Evolutionary conservation across 2,329 filamentous ascomycete genomes (phyloP).

Genomic region (Davidsoniella eucalypti): DNA sequence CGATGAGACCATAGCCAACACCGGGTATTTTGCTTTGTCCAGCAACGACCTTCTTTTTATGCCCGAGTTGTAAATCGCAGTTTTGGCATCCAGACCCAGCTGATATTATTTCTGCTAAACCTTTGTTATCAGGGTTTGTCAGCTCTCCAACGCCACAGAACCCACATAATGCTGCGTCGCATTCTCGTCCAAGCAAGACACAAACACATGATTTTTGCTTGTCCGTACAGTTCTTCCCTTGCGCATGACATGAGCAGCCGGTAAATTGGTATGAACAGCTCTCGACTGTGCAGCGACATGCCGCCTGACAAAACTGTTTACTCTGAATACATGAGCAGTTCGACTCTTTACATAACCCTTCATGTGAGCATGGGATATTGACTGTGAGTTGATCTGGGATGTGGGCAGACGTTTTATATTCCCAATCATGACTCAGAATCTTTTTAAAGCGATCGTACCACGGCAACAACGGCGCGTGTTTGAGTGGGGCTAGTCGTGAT

Average conservation of each 20-base stretch:
- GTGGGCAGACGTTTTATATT: constrained; percentile 37
- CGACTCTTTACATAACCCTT: constrained; percentile 44
- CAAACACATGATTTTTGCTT: constrained; percentile 54
- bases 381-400: constrained; percentile 39
- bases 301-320: constrained; percentile 54
- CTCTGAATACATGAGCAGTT: constrained; percentile 47
- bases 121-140: constrained; percentile 1
- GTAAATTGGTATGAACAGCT: constrained; percentile 47
- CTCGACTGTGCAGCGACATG: constrained; percentile 46
- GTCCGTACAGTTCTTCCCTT: constrained; percentile 40
- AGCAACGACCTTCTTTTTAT: constrained; percentile 47
- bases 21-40: constrained; percentile 52
- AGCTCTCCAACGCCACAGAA: constrained; percentile 39
- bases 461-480: constrained; percentile 25
- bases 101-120: constrained; percentile 24
- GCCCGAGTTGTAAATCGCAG: constrained; percentile 51
- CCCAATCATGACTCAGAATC: constrained; percentile 36
- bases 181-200: constrained; percentile 56
- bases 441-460: constrained; percentile 44
- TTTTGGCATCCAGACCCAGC: constrained; percentile 51
- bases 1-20: constrained; percentile 60
- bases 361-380: constrained; percentile 51
- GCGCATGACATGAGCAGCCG: constrained; percentile 45
- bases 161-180: constrained; percentile 59
- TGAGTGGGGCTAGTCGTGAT: background rate